Conservation (phyloP, 352 stramenopile species). For the Phytophthora niederhauseri region DNA sequence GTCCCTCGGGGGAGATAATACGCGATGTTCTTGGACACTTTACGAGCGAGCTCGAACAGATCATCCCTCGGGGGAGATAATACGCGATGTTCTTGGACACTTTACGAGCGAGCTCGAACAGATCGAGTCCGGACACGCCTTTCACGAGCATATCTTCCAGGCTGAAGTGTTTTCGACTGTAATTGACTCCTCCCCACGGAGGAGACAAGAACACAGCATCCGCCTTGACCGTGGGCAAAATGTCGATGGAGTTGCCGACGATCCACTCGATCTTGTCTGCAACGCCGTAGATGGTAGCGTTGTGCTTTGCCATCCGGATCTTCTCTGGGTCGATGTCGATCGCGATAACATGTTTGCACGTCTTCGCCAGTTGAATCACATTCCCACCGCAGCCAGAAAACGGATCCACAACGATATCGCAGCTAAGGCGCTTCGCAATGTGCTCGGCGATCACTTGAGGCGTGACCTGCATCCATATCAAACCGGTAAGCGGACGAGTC, state of each 20-base stretch:
- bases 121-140: constrained; percentile 53
- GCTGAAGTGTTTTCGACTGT: constrained; percentile 66
- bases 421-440: constrained; percentile 80
- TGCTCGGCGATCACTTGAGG: constrained; percentile 91
- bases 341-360: constrained; percentile 91
- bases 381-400: constrained; percentile 95
- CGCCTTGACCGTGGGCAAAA: constrained; percentile 76
- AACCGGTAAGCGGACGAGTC: background rate
- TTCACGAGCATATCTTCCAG: constrained; percentile 75
- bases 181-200: constrained; percentile 88
- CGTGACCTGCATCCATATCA: constrained; percentile 63
- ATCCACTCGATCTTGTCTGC: constrained; percentile 93
- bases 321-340: constrained; percentile 93
- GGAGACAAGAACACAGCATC: constrained; percentile 93
- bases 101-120: constrained; percentile 67
- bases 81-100: constrained; percentile 84
- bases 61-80: constrained; percentile 82
- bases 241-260: constrained; percentile 81
- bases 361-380: constrained; percentile 92
- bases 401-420: constrained; percentile 90
- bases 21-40: constrained; percentile 74
- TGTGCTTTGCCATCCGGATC: constrained; percentile 91
- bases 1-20: constrained; percentile 88
- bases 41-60: constrained; percentile 66
- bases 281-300: constrained; percentile 92